Conservation (phyloP, 73 alveolate species). For the Uronychia setigera region DNA sequence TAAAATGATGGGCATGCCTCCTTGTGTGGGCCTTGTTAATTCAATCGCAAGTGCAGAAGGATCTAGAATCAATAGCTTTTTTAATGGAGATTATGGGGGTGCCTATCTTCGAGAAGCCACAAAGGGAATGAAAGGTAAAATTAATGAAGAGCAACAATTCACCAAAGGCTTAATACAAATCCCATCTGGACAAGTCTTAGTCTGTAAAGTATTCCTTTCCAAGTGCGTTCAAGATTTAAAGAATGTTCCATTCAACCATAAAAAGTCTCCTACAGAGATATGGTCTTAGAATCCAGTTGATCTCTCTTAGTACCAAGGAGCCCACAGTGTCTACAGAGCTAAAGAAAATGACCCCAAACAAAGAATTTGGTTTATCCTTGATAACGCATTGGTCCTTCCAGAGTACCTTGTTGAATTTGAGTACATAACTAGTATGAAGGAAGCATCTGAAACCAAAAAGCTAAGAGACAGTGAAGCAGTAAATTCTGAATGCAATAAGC, state of each 20-base stretch:
- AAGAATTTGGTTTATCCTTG: slow-evolving; percentile 85
- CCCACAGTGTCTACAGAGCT: slow-evolving; percentile 71
- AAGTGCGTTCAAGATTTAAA: slow-evolving; percentile 71
- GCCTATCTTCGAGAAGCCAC: slow-evolving; percentile 48
- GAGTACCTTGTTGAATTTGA: slow-evolving; percentile 91
- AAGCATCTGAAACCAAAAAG: slow-evolving; percentile 10
- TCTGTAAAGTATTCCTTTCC: slow-evolving; percentile 83
- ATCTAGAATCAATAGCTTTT: slow-evolving; percentile 57
- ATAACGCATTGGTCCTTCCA: slow-evolving; percentile 83
- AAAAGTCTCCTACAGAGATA: slow-evolving; percentile 72
- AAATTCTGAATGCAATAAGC: slow-evolving; percentile 41
- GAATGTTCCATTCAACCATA: slow-evolving; percentile 60
- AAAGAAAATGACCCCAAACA: slow-evolving; percentile 76
- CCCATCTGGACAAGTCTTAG: slow-evolving; percentile 79
- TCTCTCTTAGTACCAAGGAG: slow-evolving; percentile 32
- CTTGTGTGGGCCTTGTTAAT: slow-evolving; percentile 72
- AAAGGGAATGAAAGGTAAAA: slow-evolving; percentile 41
- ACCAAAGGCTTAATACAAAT: slow-evolving; percentile 54
- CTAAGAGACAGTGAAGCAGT: background rate
- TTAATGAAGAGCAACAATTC: background rate
- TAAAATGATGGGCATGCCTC: slow-evolving; percentile 58
- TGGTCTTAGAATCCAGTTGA: slow-evolving; percentile 70
- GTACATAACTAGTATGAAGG: slow-evolving; percentile 38
- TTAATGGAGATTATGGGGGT: slow-evolving; percentile 53
- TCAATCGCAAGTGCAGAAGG: slow-evolving; percentile 76